These are phyloP conservation scores for Discostella stelligera DNA, from an alignment of 352 stramenopile species.

Conservation along the genomic window DNA sequence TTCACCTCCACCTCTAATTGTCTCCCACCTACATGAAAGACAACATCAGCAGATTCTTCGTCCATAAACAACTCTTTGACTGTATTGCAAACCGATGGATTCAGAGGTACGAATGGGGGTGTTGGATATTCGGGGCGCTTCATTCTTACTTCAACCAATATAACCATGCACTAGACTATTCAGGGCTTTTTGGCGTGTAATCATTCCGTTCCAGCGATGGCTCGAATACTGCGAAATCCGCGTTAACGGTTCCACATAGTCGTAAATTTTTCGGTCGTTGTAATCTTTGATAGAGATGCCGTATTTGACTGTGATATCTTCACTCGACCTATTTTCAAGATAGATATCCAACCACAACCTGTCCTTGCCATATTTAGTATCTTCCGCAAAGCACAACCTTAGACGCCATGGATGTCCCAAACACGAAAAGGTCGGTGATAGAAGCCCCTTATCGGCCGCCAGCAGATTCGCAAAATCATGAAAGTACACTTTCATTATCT, in stretches of 20 bases:
- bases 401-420: neutral
- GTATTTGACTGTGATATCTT: neutral
- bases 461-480: neutral
- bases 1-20: too few species aligned
- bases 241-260: neutral
- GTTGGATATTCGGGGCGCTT: neutral
- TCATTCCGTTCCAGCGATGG: neutral
- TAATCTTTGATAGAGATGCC: neutral
- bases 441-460: neutral
- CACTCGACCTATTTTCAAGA: neutral
- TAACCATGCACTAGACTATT: neutral
- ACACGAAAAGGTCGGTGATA: neutral
- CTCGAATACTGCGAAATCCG: neutral
- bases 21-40: slow-evolving; percentile 4
- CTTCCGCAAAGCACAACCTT: neutral
- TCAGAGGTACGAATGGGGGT: slow-evolving; percentile 10
- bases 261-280: neutral
- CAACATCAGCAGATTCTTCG: slow-evolving; percentile 17
- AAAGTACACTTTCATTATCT: slow-evolving; percentile 2
- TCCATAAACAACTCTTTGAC: slow-evolving; percentile 16
- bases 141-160: neutral
- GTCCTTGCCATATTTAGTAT: neutral
- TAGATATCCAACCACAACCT: neutral
- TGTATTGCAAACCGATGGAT: neutral
- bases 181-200: neutral